A percentile compares a stretch with the other conserved stretches of the same genome.
Evolutionary conservation across 1,139 yeast genomes (phyloP).

Genomic region (Zygosaccharomyces pseudobailii): DNA sequence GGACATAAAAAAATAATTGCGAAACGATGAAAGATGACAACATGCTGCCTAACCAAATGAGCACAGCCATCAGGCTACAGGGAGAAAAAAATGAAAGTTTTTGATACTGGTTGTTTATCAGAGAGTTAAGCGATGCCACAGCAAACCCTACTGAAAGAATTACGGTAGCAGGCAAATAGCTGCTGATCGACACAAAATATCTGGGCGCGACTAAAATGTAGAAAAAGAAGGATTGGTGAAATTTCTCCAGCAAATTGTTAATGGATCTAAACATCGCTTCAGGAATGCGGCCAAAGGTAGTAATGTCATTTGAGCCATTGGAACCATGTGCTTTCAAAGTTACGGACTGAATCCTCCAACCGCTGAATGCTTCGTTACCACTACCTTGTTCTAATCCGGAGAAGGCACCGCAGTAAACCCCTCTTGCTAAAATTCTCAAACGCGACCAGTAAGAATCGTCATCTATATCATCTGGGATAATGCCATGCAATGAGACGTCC

Average conservation of each 20-base stretch:
- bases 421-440: constrained; percentile 54
- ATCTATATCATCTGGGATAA: constrained; percentile 44
- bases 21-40: constrained; percentile 26
- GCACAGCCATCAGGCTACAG: constrained; percentile 19
- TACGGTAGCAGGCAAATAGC: constrained; percentile 84
- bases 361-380: constrained; percentile 89
- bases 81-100: constrained; percentile 17
- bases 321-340: constrained; percentile 67
- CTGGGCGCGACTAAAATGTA: constrained; percentile 77
- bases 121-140: constrained; percentile 59
- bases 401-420: constrained; percentile 61
- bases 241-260: constrained; percentile 87
- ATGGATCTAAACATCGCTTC: constrained; percentile 87
- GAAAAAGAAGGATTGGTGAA: constrained; percentile 95
- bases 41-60: constrained; percentile 17
- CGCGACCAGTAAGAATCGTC: constrained; percentile 49
- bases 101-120: constrained; percentile 42
- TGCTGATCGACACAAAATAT: constrained; percentile 86
- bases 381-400: constrained; percentile 59
- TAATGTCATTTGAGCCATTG: constrained; percentile 62
- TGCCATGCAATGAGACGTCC: constrained; percentile 60
- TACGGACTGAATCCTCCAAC: constrained; percentile 92
- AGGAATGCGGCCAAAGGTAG: constrained; percentile 85
- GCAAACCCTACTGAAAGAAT: constrained; percentile 68
- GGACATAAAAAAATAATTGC: constrained; percentile 20